Evolutionary conservation across 2,329 filamentous ascomycete species (phyloP).

Genomic region (Coniochaeta sp.): DNA sequence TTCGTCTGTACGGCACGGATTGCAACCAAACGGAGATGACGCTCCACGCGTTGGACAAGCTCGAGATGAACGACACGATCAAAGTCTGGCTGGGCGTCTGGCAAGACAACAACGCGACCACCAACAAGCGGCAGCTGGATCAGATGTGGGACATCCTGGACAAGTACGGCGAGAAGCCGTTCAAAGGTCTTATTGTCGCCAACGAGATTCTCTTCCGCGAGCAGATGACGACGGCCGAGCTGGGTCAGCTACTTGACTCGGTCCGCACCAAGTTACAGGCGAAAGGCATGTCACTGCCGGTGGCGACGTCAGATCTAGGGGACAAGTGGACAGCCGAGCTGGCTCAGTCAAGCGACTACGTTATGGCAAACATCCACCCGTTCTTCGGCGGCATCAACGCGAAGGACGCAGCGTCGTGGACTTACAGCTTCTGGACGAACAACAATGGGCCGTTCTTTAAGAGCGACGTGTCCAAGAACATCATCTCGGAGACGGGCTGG

Average conservation of each 20-base stretch:
- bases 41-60: constrained; percentile 68
- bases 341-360: constrained; percentile 65
- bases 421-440: constrained; percentile 69
- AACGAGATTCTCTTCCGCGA: constrained; percentile 75
- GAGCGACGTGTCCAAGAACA: constrained; percentile 55
- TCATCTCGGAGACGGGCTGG: constrained; percentile 92
- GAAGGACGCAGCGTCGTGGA: constrained; percentile 68
- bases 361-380: constrained; percentile 96
- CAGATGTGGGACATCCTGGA: constrained; percentile 84
- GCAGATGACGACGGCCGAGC: constrained; percentile 58
- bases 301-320: constrained; percentile 84
- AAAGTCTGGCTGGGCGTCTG: constrained; percentile 95
- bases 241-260: constrained; percentile 57
- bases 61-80: constrained; percentile 64
- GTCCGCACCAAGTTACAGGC: constrained; percentile 67
- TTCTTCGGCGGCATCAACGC: constrained; percentile 81
- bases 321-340: constrained; percentile 75
- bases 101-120: constrained; percentile 78
- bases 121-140: constrained; percentile 71
- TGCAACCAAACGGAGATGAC: constrained; percentile 98
- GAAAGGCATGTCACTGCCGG: constrained; percentile 61
- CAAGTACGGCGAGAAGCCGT: constrained; percentile 57
- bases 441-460: constrained; percentile 62
- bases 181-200: constrained; percentile 75
- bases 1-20: constrained; percentile 89